Conservation (phyloP, 352 stramenopile genomes). For the Phytophthora quininea region DNA sequence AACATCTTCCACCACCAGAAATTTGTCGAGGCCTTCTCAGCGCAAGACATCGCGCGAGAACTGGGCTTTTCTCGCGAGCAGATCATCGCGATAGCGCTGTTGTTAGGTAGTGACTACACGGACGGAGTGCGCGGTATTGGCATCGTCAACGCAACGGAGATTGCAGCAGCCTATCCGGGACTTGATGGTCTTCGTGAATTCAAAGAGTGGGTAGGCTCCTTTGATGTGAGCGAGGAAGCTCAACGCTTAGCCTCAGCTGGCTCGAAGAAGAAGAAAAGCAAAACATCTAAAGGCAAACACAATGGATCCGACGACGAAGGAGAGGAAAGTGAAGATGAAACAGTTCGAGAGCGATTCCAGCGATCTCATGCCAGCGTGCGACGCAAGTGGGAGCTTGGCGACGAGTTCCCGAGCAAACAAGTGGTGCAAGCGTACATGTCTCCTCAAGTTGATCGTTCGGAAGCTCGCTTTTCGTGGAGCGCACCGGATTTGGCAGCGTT, state of each 20-base stretch:
- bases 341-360: conserved; percentile 83
- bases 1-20: conserved; percentile 99
- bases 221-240: conserved; percentile 65
- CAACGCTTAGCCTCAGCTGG: conserved; percentile 31
- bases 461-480: conserved; percentile 93
- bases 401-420: conserved; percentile 93
- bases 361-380: conserved; percentile 91
- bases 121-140: conserved; percentile 81
- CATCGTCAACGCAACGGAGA: conserved; percentile 84
- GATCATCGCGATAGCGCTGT: conserved; percentile 90
- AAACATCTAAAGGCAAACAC: conserved; percentile 29
- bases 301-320: conserved; percentile 30
- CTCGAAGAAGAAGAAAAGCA: conserved; percentile 59
- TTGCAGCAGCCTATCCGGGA: conserved; percentile 80
- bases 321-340: conserved; percentile 52
- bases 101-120: conserved; percentile 97
- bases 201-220: conserved; percentile 73
- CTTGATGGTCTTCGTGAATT: conserved; percentile 90
- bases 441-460: conserved; percentile 88
- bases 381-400: conserved; percentile 91
- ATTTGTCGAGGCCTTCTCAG: conserved; percentile 98
- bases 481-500: conserved; percentile 89
- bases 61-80: conserved; percentile 92
- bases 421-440: conserved; percentile 94
- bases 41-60: conserved; percentile 92